phyloP scores from a whole-genome alignment of 495 filamentous ascomycete species.

The Aspergillus taichungensis region DNA sequence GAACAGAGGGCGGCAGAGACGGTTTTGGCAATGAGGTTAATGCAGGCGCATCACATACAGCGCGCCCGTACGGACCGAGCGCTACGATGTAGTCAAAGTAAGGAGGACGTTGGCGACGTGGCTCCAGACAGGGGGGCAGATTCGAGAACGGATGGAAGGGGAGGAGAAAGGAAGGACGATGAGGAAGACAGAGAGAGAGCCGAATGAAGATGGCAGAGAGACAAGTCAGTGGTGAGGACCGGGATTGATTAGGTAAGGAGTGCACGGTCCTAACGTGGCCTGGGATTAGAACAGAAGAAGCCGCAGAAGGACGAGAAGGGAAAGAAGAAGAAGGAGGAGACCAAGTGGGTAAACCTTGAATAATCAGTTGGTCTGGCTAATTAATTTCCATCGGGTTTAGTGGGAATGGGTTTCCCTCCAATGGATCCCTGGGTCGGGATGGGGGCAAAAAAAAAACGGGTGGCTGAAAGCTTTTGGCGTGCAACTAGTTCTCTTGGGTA shows the following conservation, averaged over 20 bases:
- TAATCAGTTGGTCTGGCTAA: no score
- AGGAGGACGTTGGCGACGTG: background rate
- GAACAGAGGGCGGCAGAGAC: slow-evolving; percentile 12
- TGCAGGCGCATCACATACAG: slow-evolving; percentile 15
- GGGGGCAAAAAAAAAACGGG: no score
- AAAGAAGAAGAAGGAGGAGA: no score
- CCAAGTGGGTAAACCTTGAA: no score
- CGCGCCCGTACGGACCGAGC: slow-evolving; percentile 13
- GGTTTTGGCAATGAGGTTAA: slow-evolving; percentile 7
- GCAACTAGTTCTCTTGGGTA: no score
- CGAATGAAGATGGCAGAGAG: background rate
- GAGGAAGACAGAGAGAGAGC: background rate
- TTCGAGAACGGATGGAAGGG: background rate
- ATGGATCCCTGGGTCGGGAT: no score
- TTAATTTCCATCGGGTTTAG: no score
- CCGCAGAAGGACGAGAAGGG: no score
- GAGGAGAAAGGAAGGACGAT: background rate
- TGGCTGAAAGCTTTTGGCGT: no score
- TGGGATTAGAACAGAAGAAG: background rate
- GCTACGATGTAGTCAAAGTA: slow-evolving; percentile 5
- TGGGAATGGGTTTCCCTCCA: no score
- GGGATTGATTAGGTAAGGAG: slow-evolving; percentile 17
- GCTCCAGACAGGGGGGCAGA: background rate
- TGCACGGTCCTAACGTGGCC: slow-evolving; percentile 14
- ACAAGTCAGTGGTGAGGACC: slow-evolving; percentile 1